Base-by-base conservation (phyloP, 225 moss, liverwort and hornwort genomes). In the Sphagnum tenellum region DNA sequence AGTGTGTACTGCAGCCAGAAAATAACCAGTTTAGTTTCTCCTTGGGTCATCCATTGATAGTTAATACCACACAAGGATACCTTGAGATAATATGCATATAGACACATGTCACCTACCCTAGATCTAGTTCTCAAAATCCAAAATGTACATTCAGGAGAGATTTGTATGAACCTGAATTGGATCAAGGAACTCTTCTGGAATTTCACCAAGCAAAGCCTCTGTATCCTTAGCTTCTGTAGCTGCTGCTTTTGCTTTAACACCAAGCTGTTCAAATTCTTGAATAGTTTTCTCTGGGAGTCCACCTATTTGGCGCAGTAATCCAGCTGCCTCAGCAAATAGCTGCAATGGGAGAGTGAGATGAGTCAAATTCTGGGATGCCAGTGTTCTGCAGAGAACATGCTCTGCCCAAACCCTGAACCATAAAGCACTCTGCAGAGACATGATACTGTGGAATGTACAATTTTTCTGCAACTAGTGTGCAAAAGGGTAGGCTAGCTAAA, bases 131-230 rank as follows among this genome's bases (percentile, higher is more conserved):
- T 29, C 45, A 8, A 64, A 12, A 64, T 45, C 49, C 61, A 63
- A 52, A 50, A 56, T 65, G 4, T 54, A 69, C 51, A 67, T 55
- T 44, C 7, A 13, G 45, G 0, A 14, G 13, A 13, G 51, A 54
- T 59, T 13, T 46, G 52, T 8, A 44, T 45, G 11, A 2, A 98
- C 96, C 96, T 98, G 96, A 77, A 98, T 98, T 50, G 96, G 96
- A 56, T 98, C 96, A 63, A 98, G 79, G 67, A 83, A 98, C 49
- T 98, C 96, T 2, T 98, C 96, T 10, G 96, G 96, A 66, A 98
- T 90, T 48, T 98, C 96, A 82, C 96, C 96, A 64, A 98, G 82
- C 66, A 93, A 49, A 69, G 89, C 92, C 76, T 98, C 96, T 11
- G 87, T 89, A 69, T 98, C 96, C 92, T 89, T 89, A 67, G 93